Evolutionary conservation across 371 early-diverging fungal genomes (phyloP).

Genomic region (Basidiobolus meristosporus): DNA sequence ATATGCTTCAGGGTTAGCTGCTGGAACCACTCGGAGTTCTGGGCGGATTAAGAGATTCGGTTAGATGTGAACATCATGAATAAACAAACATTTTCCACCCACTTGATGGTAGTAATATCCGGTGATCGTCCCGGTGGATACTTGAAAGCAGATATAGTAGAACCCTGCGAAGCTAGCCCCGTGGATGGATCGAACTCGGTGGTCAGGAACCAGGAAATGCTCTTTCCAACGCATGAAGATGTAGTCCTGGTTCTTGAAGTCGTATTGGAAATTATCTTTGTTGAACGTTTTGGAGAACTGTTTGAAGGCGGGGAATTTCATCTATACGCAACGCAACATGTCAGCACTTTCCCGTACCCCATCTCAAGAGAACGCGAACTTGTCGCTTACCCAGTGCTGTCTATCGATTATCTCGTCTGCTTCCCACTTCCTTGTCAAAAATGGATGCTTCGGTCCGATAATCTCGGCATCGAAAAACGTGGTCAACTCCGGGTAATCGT

Average conservation of each 20-base stretch:
- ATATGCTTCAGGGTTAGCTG: conserved; percentile 50
- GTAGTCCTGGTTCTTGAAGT: conserved; percentile 44
- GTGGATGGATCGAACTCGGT: conserved; percentile 56
- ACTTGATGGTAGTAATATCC: conserved; percentile 87
- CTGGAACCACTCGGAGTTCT: conserved; percentile 67
- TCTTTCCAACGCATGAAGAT: too few relatives aligned
- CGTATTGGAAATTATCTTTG: conserved; percentile 40
- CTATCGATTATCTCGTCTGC: conserved; percentile 52
- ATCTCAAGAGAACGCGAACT: too few relatives aligned
- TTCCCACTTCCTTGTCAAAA: conserved; percentile 74
- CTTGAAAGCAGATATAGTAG: conserved; percentile 81
- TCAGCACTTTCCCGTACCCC: too few relatives aligned
- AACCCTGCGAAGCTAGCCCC: conserved; percentile 93
- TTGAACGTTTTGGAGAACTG: conserved; percentile 39
- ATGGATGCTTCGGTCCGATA: conserved; percentile 45
- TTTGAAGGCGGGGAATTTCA: conserved; percentile 40
- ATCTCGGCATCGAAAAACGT: too few relatives aligned
- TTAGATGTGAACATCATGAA: too few relatives aligned
- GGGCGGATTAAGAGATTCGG: too few relatives aligned
- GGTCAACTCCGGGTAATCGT: conserved; percentile 55
- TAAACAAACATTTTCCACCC: too few relatives aligned
- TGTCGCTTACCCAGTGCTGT: conserved; percentile 57
- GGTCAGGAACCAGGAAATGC: conserved; percentile 90
- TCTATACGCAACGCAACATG: conserved; percentile 4
- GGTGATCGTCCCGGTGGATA: conserved; percentile 47